These are phyloP conservation scores for Thelonectria blattea DNA, from an alignment of 2,329 filamentous ascomycete species.

Conservation along the genomic window DNA sequence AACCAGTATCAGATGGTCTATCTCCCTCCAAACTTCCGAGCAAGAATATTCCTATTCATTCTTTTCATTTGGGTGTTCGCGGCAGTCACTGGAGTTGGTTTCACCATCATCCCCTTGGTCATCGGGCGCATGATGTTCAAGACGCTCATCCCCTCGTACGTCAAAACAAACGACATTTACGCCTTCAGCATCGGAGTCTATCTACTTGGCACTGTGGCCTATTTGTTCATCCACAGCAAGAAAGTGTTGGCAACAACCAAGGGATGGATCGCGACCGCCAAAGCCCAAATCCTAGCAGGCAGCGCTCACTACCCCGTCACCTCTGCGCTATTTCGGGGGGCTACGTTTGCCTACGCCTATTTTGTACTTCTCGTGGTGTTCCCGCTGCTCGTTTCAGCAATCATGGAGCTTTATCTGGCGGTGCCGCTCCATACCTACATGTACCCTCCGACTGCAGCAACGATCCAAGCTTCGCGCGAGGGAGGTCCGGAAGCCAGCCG, in stretches of 20 bases:
- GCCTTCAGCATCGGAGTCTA: conserved; percentile 93
- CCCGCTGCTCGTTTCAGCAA: conserved; percentile 77
- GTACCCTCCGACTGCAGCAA: conserved; percentile 47
- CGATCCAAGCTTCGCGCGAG: conserved; percentile 36
- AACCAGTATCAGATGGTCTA: conserved; percentile 75
- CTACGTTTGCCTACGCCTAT: conserved; percentile 74
- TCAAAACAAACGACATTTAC: conserved; percentile 91
- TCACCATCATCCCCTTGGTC: conserved; percentile 85
- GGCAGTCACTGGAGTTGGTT: conserved; percentile 81
- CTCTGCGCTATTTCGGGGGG: conserved; percentile 40
- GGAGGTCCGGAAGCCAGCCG: conserved; percentile 38
- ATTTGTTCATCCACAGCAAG: conserved; percentile 61
- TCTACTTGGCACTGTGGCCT: conserved; percentile 72
- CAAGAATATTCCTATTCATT: conserved; percentile 84
- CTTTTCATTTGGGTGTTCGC: conserved; percentile 93
- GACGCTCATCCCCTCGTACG: conserved; percentile 70
- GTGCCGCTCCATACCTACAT: conserved; percentile 86
- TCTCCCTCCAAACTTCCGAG: conserved; percentile 82
- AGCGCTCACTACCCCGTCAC: conserved; percentile 36
- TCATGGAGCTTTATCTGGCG: conserved; percentile 88
- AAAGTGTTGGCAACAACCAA: conserved; percentile 44
- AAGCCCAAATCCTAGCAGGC: conserved; percentile 31
- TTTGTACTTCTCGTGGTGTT: conserved; percentile 77
- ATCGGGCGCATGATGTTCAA: conserved; percentile 83
- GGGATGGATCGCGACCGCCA: conserved; percentile 38